These are phyloP conservation scores for Epichloe gansuensis DNA, from an alignment of 2,329 filamentous ascomycete genomes.

Conservation along the genomic window DNA sequence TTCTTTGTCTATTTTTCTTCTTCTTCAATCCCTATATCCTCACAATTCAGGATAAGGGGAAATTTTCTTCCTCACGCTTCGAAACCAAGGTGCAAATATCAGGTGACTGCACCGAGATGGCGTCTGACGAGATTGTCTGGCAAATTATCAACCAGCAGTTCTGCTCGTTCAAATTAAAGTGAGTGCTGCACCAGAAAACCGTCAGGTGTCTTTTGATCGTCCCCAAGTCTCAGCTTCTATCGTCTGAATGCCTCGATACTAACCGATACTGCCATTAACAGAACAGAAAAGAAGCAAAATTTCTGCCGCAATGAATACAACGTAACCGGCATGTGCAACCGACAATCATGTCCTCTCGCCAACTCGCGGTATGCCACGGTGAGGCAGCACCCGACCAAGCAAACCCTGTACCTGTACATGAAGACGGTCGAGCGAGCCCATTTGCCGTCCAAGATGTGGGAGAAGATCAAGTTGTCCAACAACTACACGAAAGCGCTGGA, in stretches of 20 bases:
- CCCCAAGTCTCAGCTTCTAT: neutral
- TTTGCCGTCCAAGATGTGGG: slow-evolving; percentile 86
- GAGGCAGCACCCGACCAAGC: slow-evolving; percentile 67
- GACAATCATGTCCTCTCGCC: slow-evolving; percentile 80
- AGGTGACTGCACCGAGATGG: slow-evolving; percentile 39
- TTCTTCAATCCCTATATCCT: neutral
- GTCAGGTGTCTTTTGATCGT: neutral
- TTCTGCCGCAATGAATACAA: slow-evolving; percentile 97
- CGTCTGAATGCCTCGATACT: slow-evolving; percentile 10
- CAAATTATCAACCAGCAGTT: slow-evolving; percentile 92
- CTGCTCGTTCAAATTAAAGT: slow-evolving; percentile 92
- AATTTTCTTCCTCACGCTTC: neutral
- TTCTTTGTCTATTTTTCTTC: neutral
- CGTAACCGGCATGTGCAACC: slow-evolving; percentile 69
- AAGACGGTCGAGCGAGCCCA: slow-evolving; percentile 86
- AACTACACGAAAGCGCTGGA: slow-evolving; percentile 86
- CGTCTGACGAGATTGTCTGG: slow-evolving; percentile 96
- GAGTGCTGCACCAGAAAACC: slow-evolving; percentile 18
- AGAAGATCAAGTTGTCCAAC: slow-evolving; percentile 75
- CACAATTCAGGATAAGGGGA: neutral
- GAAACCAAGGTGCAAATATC: neutral
- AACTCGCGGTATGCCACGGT: slow-evolving; percentile 91
- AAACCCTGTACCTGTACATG: slow-evolving; percentile 88
- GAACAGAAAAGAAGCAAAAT: slow-evolving; percentile 73
- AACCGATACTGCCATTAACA: slow-evolving; percentile 26